Evolutionary conservation across 352 stramenopile species (phyloP), one percentile per base, ranked within the genome.

Genomic region (Pythium coloratum): DNA sequence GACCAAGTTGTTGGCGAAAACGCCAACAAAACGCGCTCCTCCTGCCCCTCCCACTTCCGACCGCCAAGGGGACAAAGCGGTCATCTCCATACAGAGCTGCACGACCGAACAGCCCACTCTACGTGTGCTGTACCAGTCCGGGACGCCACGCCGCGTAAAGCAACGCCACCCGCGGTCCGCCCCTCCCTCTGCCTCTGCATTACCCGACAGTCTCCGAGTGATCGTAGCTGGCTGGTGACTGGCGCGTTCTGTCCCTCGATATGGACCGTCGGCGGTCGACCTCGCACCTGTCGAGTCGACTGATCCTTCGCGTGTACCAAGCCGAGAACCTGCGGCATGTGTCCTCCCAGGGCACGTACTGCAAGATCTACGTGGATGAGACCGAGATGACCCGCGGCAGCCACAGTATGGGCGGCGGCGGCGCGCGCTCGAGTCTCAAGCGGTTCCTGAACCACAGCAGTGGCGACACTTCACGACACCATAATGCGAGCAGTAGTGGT

Each of bases 271-370:
- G 64, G 42, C 65, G 65, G 54, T 62, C 62, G 42, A 60, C 65
- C 32, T 63, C 60, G 55, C 49, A 51, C 10, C 49, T 62, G 10
- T 32, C 55, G 24, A 59, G 55, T 56, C 81, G 85, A 13, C 71
- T 93, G 55, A 71, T 93, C 32, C 72, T 93, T 55, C 82, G 85
- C 50, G 77, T 93, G 33, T 80, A 90, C 42, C 71, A 78, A 44
- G 85, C 81, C 49, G 81, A 91, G 59, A 72, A 73, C 13, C 70
- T 93, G 36, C 80, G 75, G 32, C 75, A 85, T 55, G 81, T 90
- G 56, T 87, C 82, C 42, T 88, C 73, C n/a, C 75, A 90, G 10
- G 85, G 85, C 30, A 84, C 76, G 5, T 91, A 90, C 76, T 91
- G 83, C 67, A 90, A 90, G 46, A 36, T 91, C 47, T 89, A 87